phyloP scores from a whole-genome alignment of 805 yeast genomes.

The Candida boleticola region DNA sequence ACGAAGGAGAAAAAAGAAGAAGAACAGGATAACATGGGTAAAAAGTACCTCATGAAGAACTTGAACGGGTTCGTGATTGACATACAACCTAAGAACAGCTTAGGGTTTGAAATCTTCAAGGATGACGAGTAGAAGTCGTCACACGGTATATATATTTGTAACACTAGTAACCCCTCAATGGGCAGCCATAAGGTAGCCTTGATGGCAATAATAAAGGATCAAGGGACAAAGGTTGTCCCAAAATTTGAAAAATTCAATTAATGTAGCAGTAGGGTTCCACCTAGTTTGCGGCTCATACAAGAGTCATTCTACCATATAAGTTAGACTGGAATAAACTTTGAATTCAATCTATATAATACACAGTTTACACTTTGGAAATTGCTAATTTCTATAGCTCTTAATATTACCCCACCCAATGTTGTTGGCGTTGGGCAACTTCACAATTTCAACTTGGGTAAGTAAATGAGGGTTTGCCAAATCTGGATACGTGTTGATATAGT shows the following conservation, averaged over 20 bases:
- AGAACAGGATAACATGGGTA: constrained; percentile 1
- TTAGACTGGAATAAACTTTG: too few species aligned
- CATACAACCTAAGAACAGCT: constrained; percentile 3
- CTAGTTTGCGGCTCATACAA: too few species aligned
- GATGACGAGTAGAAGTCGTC: constrained; percentile 6
- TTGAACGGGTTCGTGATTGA: constrained; percentile 6
- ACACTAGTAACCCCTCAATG: background rate
- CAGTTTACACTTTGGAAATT: too few species aligned
- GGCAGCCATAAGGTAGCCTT: too few species aligned
- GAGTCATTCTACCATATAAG: too few species aligned
- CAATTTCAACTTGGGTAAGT: constrained; percentile 36
- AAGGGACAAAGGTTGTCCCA: too few species aligned
- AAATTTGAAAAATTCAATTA: too few species aligned
- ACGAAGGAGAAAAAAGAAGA: background rate
- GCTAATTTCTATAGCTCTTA: constrained; percentile 23
- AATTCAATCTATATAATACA: too few species aligned
- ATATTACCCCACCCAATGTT: constrained; percentile 44
- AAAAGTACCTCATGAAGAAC: constrained; percentile 5
- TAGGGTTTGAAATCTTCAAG: constrained; percentile 7
- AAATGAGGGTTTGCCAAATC: constrained; percentile 31
- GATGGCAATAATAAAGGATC: too few species aligned
- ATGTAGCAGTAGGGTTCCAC: too few species aligned
- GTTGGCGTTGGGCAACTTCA: constrained; percentile 43
- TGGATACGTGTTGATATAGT: constrained; percentile 28
- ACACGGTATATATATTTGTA: too few species aligned